Evolutionary conservation across 139 green algal species (phyloP).

Genomic region (Chlorella vulgaris): DNA sequence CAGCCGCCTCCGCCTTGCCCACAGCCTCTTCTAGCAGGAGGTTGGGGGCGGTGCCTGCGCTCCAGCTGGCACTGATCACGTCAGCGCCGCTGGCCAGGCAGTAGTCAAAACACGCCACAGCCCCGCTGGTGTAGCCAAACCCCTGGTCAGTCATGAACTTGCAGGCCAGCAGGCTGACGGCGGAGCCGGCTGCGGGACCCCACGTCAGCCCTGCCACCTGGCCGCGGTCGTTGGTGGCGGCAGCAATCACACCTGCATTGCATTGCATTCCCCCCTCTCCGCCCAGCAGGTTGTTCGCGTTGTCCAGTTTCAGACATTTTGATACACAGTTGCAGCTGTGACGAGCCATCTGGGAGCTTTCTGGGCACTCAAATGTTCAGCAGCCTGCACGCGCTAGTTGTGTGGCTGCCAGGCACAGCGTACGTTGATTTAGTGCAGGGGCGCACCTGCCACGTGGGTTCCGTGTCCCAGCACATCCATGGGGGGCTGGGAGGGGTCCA

Average conservation of each 20-base stretch:
- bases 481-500: not conserved
- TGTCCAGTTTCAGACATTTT: too few relatives aligned
- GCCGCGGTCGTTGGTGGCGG: conserved; percentile 3
- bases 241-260: conserved; percentile 23
- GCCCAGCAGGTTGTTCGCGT: too few relatives aligned
- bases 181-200: conserved; percentile 5
- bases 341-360: too few relatives aligned
- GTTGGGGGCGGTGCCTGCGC: conserved; percentile 14
- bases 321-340: too few relatives aligned
- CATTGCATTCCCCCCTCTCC: too few relatives aligned
- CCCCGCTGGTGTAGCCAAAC: conserved; percentile 13
- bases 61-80: conserved; percentile 34
- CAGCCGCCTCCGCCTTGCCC: not conserved
- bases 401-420: too few relatives aligned
- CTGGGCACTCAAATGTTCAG: too few relatives aligned
- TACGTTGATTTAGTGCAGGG: not conserved
- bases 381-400: too few relatives aligned
- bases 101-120: conserved; percentile 35
- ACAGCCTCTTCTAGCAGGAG: conserved; percentile 18
- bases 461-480: conserved; percentile 21
- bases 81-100: conserved; percentile 6
- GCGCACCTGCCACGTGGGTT: conserved; percentile 25
- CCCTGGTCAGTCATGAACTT: conserved; percentile 32
- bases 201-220: conserved; percentile 25
- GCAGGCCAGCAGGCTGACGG: conserved; percentile 29